Conservation (phyloP, 2,329 filamentous ascomycete species). For the Phialophora chinensis region DNA sequence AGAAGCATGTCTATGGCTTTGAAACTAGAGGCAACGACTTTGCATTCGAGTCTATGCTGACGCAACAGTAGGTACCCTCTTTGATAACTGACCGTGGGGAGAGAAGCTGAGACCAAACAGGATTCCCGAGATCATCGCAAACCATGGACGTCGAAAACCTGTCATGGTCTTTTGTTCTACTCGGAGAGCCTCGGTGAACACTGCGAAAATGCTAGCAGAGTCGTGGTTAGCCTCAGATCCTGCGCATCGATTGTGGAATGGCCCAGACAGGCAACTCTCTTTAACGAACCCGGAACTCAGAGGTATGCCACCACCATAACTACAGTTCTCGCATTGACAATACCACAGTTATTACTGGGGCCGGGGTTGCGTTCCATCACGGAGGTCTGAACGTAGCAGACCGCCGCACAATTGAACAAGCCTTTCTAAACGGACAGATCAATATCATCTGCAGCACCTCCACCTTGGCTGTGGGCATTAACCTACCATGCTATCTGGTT, state of each 20-base stretch:
- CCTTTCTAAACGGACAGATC: slow-evolving; percentile 73
- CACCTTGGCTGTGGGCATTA: slow-evolving; percentile 81
- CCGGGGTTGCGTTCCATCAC: slow-evolving; percentile 82
- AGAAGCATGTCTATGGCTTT: slow-evolving; percentile 78
- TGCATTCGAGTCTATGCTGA: slow-evolving; percentile 73
- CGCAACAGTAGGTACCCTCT: slow-evolving; percentile 56
- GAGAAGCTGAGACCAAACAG: slow-evolving; percentile 47
- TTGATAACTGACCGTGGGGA: too few species aligned
- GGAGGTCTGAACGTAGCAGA: slow-evolving; percentile 72
- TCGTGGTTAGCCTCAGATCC: slow-evolving; percentile 64
- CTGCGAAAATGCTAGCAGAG: slow-evolving; percentile 70
- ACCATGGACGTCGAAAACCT: slow-evolving; percentile 73
- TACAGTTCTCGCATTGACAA: slow-evolving; percentile 27
- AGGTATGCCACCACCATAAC: slow-evolving; percentile 46
- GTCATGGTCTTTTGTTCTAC: slow-evolving; percentile 86
- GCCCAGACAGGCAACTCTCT: slow-evolving; percentile 58
- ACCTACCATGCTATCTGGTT: slow-evolving; percentile 81
- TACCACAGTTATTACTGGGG: slow-evolving; percentile 43
- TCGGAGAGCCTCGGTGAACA: slow-evolving; percentile 70
- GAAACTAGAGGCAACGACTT: slow-evolving; percentile 71
- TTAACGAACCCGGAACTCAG: slow-evolving; percentile 66
- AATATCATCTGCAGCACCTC: slow-evolving; percentile 86
- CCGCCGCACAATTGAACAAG: slow-evolving; percentile 68
- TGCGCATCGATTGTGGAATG: slow-evolving; percentile 66
- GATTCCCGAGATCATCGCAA: slow-evolving; percentile 69